These are phyloP conservation scores for Cicer bijugum DNA, from an alignment of 306 rosid species.

Conservation along the genomic window DNA sequence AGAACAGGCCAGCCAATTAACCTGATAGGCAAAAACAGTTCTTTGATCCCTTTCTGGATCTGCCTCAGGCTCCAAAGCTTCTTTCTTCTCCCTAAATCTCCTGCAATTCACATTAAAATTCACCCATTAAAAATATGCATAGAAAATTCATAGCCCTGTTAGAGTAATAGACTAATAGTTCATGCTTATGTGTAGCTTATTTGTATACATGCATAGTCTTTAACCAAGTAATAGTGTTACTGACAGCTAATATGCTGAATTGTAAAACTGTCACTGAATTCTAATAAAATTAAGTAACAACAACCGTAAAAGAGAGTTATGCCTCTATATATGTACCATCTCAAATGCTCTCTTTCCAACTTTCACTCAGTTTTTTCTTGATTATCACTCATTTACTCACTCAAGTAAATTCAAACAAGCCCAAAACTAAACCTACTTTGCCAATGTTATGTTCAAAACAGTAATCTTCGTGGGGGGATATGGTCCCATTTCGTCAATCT, in stretches of 20 bases:
- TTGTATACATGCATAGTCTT: neutral
- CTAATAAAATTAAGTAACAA: neutral
- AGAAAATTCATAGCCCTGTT: constrained; percentile 3
- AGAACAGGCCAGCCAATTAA: constrained; percentile 35
- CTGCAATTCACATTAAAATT: constrained; percentile 54
- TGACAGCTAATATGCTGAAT: neutral
- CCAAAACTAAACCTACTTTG: constrained; percentile 20
- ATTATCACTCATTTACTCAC: neutral
- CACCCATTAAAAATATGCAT: neutral
- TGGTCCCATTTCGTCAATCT: too few species aligned
- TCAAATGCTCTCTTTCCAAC: neutral
- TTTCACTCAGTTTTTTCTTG: neutral
- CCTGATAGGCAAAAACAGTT: constrained; percentile 99
- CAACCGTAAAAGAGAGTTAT: neutral
- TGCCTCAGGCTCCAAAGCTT: constrained; percentile 60
- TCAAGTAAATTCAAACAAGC: neutral
- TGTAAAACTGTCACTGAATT: neutral
- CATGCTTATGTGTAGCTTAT: neutral
- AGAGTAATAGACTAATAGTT: neutral
- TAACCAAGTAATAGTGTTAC: neutral
- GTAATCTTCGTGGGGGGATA: too few species aligned
- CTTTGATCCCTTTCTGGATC: constrained; percentile 75
- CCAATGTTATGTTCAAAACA: constrained; percentile 13
- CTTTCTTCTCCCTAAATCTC: constrained; percentile 91
- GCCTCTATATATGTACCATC: neutral